These are phyloP conservation scores for Lantana camara DNA, from an alignment of 257 asterid species.

Conservation along the genomic window DNA sequence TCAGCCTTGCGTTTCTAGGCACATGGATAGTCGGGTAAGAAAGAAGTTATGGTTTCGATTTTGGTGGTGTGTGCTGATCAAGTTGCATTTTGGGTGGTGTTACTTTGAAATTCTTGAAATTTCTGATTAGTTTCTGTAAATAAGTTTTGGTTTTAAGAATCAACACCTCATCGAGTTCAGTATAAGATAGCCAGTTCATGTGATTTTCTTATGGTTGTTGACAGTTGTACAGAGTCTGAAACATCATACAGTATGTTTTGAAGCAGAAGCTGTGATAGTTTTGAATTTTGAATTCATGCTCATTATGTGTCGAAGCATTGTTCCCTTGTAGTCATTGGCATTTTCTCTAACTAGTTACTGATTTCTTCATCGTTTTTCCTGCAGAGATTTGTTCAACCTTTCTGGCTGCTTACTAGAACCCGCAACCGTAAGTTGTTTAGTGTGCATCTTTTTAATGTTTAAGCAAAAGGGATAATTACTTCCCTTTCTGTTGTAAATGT, in stretches of 20 bases:
- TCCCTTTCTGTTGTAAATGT: neutral
- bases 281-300: neutral
- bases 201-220: too few species aligned
- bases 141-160: too few species aligned
- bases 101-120: neutral
- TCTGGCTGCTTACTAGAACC: constrained; percentile 76
- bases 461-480: neutral
- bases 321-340: neutral
- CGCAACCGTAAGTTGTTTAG: constrained; percentile 55
- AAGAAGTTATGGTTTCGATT: neutral
- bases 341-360: constrained; percentile 18
- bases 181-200: too few species aligned
- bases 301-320: neutral
- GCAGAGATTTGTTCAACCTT: constrained; percentile 68
- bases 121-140: too few species aligned
- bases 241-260: neutral
- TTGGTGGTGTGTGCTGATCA: neutral
- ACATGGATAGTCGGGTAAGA: constrained; percentile 80
- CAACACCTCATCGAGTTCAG: too few species aligned
- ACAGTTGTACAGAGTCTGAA: too few species aligned
- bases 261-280: neutral
- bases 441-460: constrained; percentile 9
- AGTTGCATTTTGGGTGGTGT: neutral
- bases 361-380: constrained; percentile 23
- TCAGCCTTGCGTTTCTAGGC: constrained; percentile 54